Evolutionary conservation across 495 filamentous ascomycete genomes (phyloP), one percentile per base, ranked within the genome.

Genomic region (Chlorociboria aeruginascens): DNA sequence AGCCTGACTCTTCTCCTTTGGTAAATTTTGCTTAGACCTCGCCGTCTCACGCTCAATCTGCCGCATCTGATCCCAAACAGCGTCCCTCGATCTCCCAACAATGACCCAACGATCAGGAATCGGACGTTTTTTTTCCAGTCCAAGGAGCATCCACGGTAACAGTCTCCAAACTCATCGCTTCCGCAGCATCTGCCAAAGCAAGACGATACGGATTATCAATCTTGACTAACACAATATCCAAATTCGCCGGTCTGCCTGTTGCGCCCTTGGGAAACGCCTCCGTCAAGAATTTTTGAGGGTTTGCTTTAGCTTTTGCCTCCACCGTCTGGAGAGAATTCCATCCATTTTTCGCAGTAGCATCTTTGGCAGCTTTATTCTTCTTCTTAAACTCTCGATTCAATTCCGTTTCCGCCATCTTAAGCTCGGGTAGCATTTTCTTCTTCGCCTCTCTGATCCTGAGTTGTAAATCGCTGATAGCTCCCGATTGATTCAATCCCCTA

Each of bases 21-120:
- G 14, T 6, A 28, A 40, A 28, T 32, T 20, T 32, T 25, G 20
- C 20, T 25, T 25, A 25, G 20, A 25, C 16, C 36, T 28, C 28
- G 43, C 28, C n/a, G 42, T 36, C 1, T 46, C 49, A 11, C 29
- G 29, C 31, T 51, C 42, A 35, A 51, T 40, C 9, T 51, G 36
- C 29, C 49, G 25, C 49, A 51, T 45, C 34, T 51, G 35, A 29
- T 46, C 42, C 42, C 34, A 42, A 2, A 51, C 49, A 29, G 35
- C 43, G 35, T 51, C 49, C 31, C 42, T 13, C 8, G 40, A 45
- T 3, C 48, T 17, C 13, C 42, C 49, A 16, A 41, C 25, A 40
- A 51, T 41, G 12, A 46, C 41, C 49, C 41, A 51, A 12, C 49
- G 17, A 28, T 51, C 49, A 2, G 36, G 49, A 13, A 12, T 32